Conservation (phyloP, 2,329 filamentous ascomycete species). For the Stagonosporopsis rhizophila region DNA sequence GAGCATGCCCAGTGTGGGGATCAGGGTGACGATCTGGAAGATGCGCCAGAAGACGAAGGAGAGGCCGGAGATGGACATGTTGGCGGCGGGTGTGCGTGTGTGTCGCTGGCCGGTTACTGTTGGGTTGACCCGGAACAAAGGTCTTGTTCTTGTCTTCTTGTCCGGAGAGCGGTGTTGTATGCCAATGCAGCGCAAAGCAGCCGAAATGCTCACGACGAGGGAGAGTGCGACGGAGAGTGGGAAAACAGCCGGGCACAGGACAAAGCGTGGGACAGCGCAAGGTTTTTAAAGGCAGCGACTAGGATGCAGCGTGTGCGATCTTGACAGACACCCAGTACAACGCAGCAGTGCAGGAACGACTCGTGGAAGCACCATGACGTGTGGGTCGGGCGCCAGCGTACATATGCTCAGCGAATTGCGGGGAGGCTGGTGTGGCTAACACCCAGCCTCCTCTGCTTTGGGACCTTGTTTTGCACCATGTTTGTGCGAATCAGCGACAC, state of each 20-base stretch:
- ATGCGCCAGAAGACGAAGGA: constrained; percentile 69
- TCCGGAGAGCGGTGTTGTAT: neutral
- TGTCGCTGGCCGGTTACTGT: neutral
- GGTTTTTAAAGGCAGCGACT: constrained; percentile 7
- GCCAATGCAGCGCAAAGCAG: constrained; percentile 2
- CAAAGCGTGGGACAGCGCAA: constrained; percentile 10
- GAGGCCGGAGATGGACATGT: constrained; percentile 60
- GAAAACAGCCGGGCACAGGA: constrained; percentile 3
- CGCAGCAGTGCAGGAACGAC: constrained; percentile 19
- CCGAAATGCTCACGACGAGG: neutral
- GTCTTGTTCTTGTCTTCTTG: constrained; percentile 4
- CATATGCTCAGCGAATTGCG: constrained; percentile 8
- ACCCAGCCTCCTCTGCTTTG: constrained; percentile 12
- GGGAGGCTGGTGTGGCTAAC: constrained; percentile 15
- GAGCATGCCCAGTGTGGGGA: constrained; percentile 68
- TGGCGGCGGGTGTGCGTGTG: constrained; percentile 27
- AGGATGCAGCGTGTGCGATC: constrained; percentile 14
- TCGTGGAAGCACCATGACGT: constrained; percentile 18
- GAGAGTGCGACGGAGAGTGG: constrained; percentile 1
- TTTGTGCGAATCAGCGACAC: constrained; percentile 9
- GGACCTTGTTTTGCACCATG: constrained; percentile 1
- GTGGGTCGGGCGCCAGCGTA: constrained; percentile 6
- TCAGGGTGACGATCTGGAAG: constrained; percentile 67
- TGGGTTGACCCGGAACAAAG: constrained; percentile 3
- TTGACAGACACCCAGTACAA: constrained; percentile 14